phyloP scores from a whole-genome alignment of 768 basidiomycete species.

The Panaeolus cyanescens region DNA sequence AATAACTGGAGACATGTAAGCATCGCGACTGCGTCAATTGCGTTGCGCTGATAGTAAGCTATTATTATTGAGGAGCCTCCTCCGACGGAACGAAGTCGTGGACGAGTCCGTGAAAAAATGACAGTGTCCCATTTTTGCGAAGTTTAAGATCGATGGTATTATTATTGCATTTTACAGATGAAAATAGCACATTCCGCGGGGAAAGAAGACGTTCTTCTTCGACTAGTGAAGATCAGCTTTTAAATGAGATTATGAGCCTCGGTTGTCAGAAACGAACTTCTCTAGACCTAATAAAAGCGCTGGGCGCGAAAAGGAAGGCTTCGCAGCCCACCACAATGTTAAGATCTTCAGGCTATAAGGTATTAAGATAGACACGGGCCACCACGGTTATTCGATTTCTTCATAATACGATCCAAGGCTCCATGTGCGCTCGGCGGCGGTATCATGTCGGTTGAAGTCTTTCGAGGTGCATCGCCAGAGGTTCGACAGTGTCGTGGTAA shows the following conservation, averaged over 20 bases:
- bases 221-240: background rate
- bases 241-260: background rate
- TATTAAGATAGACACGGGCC: slow-evolving; percentile 34
- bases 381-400: slow-evolving; percentile 40
- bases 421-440: too few relatives aligned
- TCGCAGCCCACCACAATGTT: slow-evolving; percentile 34
- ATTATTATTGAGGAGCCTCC: too few relatives aligned
- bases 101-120: too few relatives aligned
- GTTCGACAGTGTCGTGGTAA: too few relatives aligned
- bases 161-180: background rate
- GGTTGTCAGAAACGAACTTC: background rate
- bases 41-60: too few relatives aligned
- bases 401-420: too few relatives aligned
- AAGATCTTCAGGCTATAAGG: slow-evolving; percentile 45
- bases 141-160: background rate
- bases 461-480: too few relatives aligned
- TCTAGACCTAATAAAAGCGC: background rate
- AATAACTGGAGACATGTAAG: too few relatives aligned
- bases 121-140: background rate
- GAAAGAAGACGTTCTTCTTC: background rate
- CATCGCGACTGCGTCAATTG: too few relatives aligned
- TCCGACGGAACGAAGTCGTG: too few relatives aligned
- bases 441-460: too few relatives aligned
- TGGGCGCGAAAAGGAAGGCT: slow-evolving; percentile 7
- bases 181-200: background rate